Evolutionary conservation across 768 basidiomycete genomes (phyloP).

Genomic region (Porphyrellus cyaneotinctus): DNA sequence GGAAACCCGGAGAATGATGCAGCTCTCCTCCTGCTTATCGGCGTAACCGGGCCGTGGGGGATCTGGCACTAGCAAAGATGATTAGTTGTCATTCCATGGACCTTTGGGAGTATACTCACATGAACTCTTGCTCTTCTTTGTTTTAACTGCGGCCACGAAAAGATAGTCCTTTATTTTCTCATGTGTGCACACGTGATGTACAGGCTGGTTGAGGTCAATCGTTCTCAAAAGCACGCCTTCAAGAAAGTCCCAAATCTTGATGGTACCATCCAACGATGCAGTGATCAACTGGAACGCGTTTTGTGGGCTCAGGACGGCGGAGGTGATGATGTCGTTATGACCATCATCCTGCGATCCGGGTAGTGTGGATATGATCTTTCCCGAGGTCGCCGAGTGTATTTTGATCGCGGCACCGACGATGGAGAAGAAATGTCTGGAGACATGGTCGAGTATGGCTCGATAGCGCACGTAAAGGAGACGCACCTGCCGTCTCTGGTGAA

Average conservation of each 20-base stretch:
- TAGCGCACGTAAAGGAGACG: slow-evolving; percentile 16
- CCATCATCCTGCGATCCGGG: slow-evolving; percentile 45
- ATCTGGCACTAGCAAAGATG: slow-evolving; percentile 12
- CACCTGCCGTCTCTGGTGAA: slow-evolving; percentile 90
- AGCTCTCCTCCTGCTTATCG: slow-evolving; percentile 38
- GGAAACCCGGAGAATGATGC: slow-evolving; percentile 58
- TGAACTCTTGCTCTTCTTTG: slow-evolving; percentile 39
- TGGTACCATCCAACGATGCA: slow-evolving; percentile 73
- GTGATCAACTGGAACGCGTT: slow-evolving; percentile 91
- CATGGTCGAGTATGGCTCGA: slow-evolving; percentile 11
- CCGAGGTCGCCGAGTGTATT: slow-evolving; percentile 76
- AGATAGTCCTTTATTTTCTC: slow-evolving; percentile 62
- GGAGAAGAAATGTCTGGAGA: slow-evolving; percentile 80
- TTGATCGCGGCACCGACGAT: slow-evolving; percentile 78
- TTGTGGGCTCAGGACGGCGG: slow-evolving; percentile 71
- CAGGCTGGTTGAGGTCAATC: slow-evolving; percentile 63
- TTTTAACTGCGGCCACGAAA: slow-evolving; percentile 62
- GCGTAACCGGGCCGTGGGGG: neutral
- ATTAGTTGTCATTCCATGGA: neutral
- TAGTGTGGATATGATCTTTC: slow-evolving; percentile 81
- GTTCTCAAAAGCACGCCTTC: slow-evolving; percentile 78
- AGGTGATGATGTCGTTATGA: slow-evolving; percentile 58
- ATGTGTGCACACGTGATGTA: slow-evolving; percentile 70
- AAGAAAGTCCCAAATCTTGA: slow-evolving; percentile 92
- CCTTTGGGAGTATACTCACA: slow-evolving; percentile 11